Evolutionary conservation across 441 rosid species (phyloP), one percentile per base, ranked within the genome.

Genomic region (Eutrema salsugineum): DNA sequence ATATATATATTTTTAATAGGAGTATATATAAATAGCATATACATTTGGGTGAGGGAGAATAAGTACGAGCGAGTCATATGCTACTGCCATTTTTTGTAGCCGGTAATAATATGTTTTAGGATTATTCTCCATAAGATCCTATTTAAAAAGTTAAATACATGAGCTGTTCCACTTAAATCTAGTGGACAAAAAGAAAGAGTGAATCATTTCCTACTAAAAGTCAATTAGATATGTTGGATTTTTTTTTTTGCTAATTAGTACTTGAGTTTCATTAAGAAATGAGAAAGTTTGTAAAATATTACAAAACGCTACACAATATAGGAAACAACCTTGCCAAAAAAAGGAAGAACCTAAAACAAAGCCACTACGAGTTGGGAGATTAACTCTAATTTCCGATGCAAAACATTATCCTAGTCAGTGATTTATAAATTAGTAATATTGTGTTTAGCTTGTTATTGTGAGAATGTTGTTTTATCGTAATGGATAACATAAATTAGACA

Each of bases 41-140:
- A 61, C 20, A 39, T 58, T 48, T 48, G 66, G 39, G 30, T 36
- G 49, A 36, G 66, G 36, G 48, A 69, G 59, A 69, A 69, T 11
- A 47, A 47, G 49, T 48, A 15, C 55, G 38, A 36, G 20, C 16
- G 30, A 69, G 40, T 47, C 11, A 68, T 59, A 69, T 11, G 49
- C 49, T 35, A 46, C 4, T 69, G 7, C 14, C 19, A 36, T 7
- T 27, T 42, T 11, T 11, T 35, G 2, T 36, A 56, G 35, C 39
- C 20, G 11, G 47, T 56, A 32, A 33, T 36, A 59, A 47, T 58
- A 68, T 44, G 53, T 54, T 43, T 66, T 40, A 8, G 20, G 32
- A 28, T 33, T 68, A 44, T 22, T 46, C 36, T 44, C 27, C 54
- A 42, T 30, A 35, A 42, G 72, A 55, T 67, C 51, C 50, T 39